These are phyloP conservation scores for Closterium sp. DNA, from an alignment of 139 green algal genomes.

Conservation along the genomic window DNA sequence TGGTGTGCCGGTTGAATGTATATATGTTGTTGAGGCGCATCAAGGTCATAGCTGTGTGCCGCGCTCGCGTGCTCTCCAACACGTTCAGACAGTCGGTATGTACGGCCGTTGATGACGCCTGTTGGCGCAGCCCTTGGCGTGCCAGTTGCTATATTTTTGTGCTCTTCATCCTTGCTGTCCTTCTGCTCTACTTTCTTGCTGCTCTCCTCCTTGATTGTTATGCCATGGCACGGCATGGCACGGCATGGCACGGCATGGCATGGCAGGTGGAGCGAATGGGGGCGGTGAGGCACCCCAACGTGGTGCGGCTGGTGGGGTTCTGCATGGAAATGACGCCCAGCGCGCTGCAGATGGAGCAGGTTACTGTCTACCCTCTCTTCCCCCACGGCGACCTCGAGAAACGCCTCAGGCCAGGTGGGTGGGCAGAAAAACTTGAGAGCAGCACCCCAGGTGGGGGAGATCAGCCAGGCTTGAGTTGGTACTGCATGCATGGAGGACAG, in stretches of 20 bases:
- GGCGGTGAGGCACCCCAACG: background rate
- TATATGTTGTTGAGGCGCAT: too few relatives aligned
- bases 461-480: too few relatives aligned
- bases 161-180: too few relatives aligned
- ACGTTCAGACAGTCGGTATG: too few relatives aligned
- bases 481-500: too few relatives aligned
- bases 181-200: too few relatives aligned
- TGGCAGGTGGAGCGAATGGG: background rate
- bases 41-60: too few relatives aligned
- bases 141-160: too few relatives aligned
- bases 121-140: too few relatives aligned
- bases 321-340: background rate
- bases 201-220: background rate
- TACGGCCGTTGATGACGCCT: too few relatives aligned
- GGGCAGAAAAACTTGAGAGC: background rate
- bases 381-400: background rate
- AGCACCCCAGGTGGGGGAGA: background rate
- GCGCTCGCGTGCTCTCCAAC: too few relatives aligned
- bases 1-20: too few relatives aligned
- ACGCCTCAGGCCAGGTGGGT: background rate
- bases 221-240: background rate
- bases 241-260: background rate
- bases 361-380: background rate
- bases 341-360: background rate
- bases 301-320: background rate